Percentiles rank a stretch among this genome's conserved stretches.
Evolutionary conservation across 1,284 basidiomycete genomes (phyloP).

Genomic region (Sanghuangporus sanghuang): DNA sequence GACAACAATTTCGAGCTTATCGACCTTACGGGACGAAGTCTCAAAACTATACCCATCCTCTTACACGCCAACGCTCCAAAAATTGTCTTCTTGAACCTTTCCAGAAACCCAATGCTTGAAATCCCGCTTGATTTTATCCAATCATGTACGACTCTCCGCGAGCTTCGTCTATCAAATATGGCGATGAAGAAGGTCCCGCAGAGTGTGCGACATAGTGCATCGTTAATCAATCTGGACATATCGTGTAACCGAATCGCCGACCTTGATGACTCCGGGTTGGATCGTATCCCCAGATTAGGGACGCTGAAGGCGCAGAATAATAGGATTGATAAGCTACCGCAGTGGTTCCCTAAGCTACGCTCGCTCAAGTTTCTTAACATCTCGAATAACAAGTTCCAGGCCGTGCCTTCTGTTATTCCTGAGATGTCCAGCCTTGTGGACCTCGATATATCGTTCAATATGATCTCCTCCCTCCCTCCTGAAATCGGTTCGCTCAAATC

Average conservation of each 20-base stretch:
- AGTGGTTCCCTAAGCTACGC: conserved; percentile 76
- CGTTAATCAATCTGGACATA: conserved; percentile 82
- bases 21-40: conserved; percentile 78
- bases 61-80: conserved; percentile 85
- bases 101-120: conserved; percentile 94
- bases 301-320: conserved; percentile 90
- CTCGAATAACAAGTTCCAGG: conserved; percentile 93
- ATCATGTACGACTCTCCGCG: conserved; percentile 78
- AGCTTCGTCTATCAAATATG: conserved; percentile 89
- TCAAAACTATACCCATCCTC: conserved; percentile 88
- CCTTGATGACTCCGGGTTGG: conserved; percentile 81
- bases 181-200: conserved; percentile 92
- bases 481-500: conserved; percentile 69
- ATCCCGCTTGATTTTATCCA: conserved; percentile 97
- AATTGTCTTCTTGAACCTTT: conserved; percentile 86
- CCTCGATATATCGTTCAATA: conserved; percentile 95
- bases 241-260: conserved; percentile 93
- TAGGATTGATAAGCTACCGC: conserved; percentile 82
- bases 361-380: conserved; percentile 83
- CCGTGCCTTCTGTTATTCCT: conserved; percentile 76
- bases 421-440: conserved; percentile 73
- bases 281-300: conserved; percentile 70
- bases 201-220: conserved; percentile 72
- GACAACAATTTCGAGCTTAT: conserved; percentile 79
- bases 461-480: conserved; percentile 77